Evolutionary conservation across 2,329 filamentous ascomycete genomes (phyloP).

Genomic region (Aspergillus texensis): DNA sequence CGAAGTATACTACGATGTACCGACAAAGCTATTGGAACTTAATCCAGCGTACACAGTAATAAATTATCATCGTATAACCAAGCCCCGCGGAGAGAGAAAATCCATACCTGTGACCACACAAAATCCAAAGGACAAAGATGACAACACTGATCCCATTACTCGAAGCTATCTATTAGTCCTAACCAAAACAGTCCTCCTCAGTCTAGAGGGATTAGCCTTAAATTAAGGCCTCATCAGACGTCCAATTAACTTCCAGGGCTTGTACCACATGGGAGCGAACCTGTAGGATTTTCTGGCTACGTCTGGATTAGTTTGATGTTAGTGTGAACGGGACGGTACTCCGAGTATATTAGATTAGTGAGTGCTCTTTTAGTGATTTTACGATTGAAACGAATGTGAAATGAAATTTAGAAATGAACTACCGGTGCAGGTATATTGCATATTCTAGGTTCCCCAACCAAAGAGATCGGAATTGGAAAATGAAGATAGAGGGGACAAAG

Average conservation of each 20-base stretch:
- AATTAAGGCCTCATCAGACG: neutral
- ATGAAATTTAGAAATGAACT: neutral
- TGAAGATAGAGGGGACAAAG: neutral
- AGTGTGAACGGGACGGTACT: neutral
- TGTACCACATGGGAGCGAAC: neutral
- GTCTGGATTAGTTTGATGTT: neutral
- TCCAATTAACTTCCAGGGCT: neutral
- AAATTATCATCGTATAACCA: no score
- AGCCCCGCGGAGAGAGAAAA: neutral
- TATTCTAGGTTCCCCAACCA: neutral
- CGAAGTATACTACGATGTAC: neutral
- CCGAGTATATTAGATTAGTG: neutral
- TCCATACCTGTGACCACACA: neutral
- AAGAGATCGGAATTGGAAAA: neutral
- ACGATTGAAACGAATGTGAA: neutral
- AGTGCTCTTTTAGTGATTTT: neutral
- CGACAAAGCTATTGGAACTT: neutral
- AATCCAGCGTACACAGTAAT: no score
- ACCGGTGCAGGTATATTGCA: neutral
- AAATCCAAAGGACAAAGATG: neutral
- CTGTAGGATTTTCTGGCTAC: neutral
- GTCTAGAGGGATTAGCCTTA: neutral
- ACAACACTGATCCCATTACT: neutral
- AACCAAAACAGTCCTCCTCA: neutral
- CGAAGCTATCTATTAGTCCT: neutral